A percentile compares a stretch with the other conserved stretches of the same genome.
Evolutionary conservation across 2,329 filamentous ascomycete genomes (phyloP).

Genomic region (Whalleya microplaca): DNA sequence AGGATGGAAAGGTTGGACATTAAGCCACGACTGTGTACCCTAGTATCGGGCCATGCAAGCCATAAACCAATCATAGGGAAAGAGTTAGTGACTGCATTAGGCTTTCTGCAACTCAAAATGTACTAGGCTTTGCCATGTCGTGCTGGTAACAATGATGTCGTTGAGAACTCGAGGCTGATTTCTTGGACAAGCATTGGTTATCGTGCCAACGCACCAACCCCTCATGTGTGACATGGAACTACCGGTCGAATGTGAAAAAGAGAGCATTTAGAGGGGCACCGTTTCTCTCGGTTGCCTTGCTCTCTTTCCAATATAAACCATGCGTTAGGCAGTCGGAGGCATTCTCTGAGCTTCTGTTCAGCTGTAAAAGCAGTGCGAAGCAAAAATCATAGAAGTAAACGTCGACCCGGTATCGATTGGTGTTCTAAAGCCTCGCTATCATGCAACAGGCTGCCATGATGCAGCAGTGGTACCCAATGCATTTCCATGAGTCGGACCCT

Average conservation of each 20-base stretch:
- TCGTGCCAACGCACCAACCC: slow-evolving; percentile 25
- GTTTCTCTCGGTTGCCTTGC: not conserved
- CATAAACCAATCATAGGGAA: slow-evolving; percentile 28
- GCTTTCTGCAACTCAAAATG: slow-evolving; percentile 17
- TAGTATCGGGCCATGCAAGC: slow-evolving; percentile 28
- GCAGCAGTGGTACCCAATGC: slow-evolving; percentile 9
- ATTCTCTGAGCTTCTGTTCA: not conserved
- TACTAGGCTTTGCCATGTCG: slow-evolving; percentile 23
- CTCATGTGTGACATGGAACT: slow-evolving; percentile 24
- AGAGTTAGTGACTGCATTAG: slow-evolving; percentile 20
- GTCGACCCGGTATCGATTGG: not conserved
- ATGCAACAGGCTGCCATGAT: not conserved
- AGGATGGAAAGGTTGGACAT: slow-evolving; percentile 12
- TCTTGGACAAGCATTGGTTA: slow-evolving; percentile 20
- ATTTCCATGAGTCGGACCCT: slow-evolving; percentile 11
- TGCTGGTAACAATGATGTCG: slow-evolving; percentile 25
- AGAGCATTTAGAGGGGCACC: slow-evolving; percentile 2
- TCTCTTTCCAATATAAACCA: not conserved
- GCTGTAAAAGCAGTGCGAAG: not conserved
- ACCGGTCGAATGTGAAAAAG: slow-evolving; percentile 19
- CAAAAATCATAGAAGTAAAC: not conserved
- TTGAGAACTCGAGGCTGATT: slow-evolving; percentile 21
- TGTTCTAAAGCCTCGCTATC: not conserved
- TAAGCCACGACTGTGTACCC: slow-evolving; percentile 13
- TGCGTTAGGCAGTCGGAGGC: too few species aligned